Base-by-base conservation (phyloP, 768 basidiomycete species). In the Lepiota venenata region DNA sequence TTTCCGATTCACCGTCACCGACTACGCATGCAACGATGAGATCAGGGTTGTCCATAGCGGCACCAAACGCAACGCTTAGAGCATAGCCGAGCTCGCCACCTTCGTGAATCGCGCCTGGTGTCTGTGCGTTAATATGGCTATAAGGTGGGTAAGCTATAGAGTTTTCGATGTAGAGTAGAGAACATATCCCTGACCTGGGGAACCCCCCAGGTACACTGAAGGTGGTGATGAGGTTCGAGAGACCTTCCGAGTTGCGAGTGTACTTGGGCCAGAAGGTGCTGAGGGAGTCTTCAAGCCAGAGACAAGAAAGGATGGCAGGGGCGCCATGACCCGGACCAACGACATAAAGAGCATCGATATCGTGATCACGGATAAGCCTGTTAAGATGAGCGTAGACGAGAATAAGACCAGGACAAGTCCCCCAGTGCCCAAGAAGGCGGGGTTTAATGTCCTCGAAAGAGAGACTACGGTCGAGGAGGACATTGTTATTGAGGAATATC, bases 11-110 rank as follows among this genome's bases (percentile, higher is more conserved):
- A 25, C 92, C 93, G 57, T 94, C 92, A 20, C 93, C 93, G n/a
- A 96, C 72, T 29, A 95, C 77, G 56, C 88, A 91, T 45, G 85
- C 78, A 16, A 87, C 83, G 61, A 95, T 80, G 15, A 93, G 82
- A 63, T 94, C 78, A 7, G 92, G 93, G 58, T 91, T 87, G 66
- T 97, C 93, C 89, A 96, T 93, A 60, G 91, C 84, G 21, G 89
- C 85, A 35, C 93, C 93, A 63, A 91, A 95, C 0, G 91, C 79
- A 8, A 92, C 92, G 39, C 85, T 79, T 36, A 94, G 82, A 3
- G 91, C 91, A 60, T 95, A 96, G 7, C 93, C 93, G 12, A 95
- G 79, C 67, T 95, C 93, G 25, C 87, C 88, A 50, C 93, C 93
- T 70, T 97, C 93, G 61, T 97, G 93, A 58, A 97, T 95, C 2